Conservation (phyloP, 2,329 filamentous ascomycete species). For the Epichloe gansuensis region DNA sequence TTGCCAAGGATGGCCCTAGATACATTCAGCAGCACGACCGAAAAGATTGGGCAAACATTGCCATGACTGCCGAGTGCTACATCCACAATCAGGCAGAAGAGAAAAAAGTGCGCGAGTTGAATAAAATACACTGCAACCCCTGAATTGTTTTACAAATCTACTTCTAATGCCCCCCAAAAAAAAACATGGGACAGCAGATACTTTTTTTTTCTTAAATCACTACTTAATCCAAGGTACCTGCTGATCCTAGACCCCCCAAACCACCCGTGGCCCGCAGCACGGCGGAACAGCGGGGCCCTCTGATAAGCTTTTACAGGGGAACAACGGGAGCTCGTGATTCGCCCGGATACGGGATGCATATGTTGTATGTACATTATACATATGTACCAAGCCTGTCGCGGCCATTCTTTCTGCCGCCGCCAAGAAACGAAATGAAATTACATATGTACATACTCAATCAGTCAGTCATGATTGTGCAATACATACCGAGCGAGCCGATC, state of each 20-base stretch:
- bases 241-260: too few relatives aligned
- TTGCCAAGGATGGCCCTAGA: background rate
- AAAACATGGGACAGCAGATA: too few relatives aligned
- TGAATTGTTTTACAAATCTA: too few relatives aligned
- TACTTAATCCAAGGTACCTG: too few relatives aligned
- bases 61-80: background rate
- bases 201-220: too few relatives aligned
- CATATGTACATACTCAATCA: background rate
- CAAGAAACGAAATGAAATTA: too few relatives aligned
- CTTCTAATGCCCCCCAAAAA: too few relatives aligned
- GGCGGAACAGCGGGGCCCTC: background rate
- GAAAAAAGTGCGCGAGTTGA: too few relatives aligned
- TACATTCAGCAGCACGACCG: background rate
- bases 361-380: background rate
- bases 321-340: conserved; percentile 1
- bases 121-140: too few relatives aligned
- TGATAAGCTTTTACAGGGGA: conserved; percentile 4
- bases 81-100: background rate
- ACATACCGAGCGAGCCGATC: too few relatives aligned
- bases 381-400: background rate
- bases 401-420: background rate
- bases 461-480: background rate
- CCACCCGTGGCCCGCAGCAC: background rate
- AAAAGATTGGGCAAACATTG: too few relatives aligned
- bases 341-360: background rate